phyloP scores from a whole-genome alignment of 441 rosid genomes.

The Gossypium trilobum region DNA sequence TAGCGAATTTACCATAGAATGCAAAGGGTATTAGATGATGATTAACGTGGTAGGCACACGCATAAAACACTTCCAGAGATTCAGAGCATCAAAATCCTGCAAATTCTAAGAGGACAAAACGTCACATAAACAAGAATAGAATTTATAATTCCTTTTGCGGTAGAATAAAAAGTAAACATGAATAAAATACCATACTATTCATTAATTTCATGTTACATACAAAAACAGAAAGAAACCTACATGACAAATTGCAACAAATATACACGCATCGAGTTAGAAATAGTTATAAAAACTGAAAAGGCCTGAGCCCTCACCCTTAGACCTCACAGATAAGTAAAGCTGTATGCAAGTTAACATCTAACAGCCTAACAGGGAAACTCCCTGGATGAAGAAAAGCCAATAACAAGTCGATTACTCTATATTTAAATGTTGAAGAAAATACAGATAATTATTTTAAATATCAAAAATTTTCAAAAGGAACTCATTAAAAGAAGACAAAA shows the following conservation, averaged over 20 bases:
- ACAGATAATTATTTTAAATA: background rate
- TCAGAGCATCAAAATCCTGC: slow-evolving; percentile 17
- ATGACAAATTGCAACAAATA: background rate
- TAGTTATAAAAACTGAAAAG: background rate
- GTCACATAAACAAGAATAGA: background rate
- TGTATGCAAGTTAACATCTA: background rate
- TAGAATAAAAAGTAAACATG: background rate
- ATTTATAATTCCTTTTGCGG: background rate
- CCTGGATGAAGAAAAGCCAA: background rate
- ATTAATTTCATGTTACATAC: background rate
- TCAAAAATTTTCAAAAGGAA: background rate
- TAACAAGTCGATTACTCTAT: background rate
- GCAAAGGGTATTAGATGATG: background rate
- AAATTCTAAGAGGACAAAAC: background rate
- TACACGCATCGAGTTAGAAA: background rate
- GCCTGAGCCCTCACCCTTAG: too few relatives aligned
- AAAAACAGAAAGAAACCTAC: background rate
- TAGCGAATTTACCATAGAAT: slow-evolving; percentile 19
- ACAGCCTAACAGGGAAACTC: background rate
- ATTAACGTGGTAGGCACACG: background rate
- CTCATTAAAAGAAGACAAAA: background rate
- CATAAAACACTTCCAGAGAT: background rate
- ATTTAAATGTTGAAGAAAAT: background rate
- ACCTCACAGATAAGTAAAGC: background rate
- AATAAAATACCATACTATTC: background rate